A percentile compares a stretch with the other conserved stretches of the same genome.
Conservation (phyloP, 148 eudicot species). For the Fallopia convolvulus region DNA sequence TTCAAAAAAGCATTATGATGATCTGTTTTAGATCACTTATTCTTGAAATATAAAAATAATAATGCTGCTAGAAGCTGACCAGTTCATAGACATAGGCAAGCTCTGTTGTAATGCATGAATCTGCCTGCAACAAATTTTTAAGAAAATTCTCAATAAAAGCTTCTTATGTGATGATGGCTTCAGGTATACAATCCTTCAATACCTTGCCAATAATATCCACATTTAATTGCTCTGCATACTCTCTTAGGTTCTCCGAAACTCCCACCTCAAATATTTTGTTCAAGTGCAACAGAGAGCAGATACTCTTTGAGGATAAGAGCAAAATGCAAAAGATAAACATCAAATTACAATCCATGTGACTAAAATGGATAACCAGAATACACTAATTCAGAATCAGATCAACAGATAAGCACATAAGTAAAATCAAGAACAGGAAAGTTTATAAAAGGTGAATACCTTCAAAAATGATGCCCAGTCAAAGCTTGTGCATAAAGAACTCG, state of each 20-base stretch:
- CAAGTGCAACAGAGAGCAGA: constrained; percentile 76
- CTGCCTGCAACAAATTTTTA: constrained; percentile 44
- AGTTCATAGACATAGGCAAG: constrained; percentile 81
- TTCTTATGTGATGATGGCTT: background rate
- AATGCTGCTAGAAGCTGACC: constrained; percentile 41
- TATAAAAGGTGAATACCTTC: constrained; percentile 45
- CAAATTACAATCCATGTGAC: background rate
- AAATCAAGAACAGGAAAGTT: background rate
- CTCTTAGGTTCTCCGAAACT: constrained; percentile 61
- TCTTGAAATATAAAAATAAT: background rate
- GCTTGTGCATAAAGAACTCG: constrained; percentile 79
- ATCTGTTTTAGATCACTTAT: background rate
- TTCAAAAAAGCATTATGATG: background rate
- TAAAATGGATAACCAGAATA: background rate
- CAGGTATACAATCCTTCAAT: constrained; percentile 7
- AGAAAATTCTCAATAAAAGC: constrained; percentile 2
- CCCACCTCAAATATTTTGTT: constrained; percentile 90
- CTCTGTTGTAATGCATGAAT: constrained; percentile 64
- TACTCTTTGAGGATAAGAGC: constrained; percentile 41
- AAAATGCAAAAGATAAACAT: constrained; percentile 4
- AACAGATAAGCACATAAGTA: background rate
- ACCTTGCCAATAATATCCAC: constrained; percentile 75
- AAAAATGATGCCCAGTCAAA: constrained; percentile 86
- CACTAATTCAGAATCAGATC: background rate
- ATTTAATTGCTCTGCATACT: constrained; percentile 42